A percentile compares a stretch with the other conserved stretches of the same genome.
Conservation (phyloP, 2,329 filamentous ascomycete genomes). For the Ceratocystis papillata region DNA sequence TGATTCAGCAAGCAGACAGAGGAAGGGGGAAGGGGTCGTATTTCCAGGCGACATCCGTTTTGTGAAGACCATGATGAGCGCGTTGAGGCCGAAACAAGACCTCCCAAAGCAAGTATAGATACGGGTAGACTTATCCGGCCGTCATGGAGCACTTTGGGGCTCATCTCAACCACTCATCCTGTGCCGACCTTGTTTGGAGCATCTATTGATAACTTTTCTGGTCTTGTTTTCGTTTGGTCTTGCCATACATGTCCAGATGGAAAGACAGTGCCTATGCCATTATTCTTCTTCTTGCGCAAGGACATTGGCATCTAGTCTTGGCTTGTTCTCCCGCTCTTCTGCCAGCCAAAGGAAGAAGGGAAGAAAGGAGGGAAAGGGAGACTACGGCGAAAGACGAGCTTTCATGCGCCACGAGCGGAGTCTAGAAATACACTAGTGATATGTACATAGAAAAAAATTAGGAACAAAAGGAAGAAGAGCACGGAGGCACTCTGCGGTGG, state of each 20-base stretch:
- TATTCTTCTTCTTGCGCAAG: not conserved
- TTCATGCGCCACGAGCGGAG: not conserved
- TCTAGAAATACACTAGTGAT: not conserved
- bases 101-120: no score
- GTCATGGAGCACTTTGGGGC: no score
- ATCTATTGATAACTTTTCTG: no score
- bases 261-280: not conserved
- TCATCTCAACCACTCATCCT: not conserved
- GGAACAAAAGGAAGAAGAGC: not conserved
- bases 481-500: not conserved
- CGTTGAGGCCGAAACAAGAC: no score
- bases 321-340: slow-evolving; percentile 13
- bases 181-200: not conserved
- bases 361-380: not conserved
- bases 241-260: no score
- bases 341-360: not conserved
- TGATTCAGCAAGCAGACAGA: not conserved
- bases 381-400: not conserved
- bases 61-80: no score
- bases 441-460: not conserved
- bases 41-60: no score
- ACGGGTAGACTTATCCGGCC: no score
- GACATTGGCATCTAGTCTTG: not conserved
- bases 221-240: no score
- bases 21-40: no score